A percentile compares a stretch with the other conserved stretches of the same genome.
These are phyloP conservation scores for Decorospora gaudefroyi DNA, from an alignment of 2,329 filamentous ascomycete genomes.

Conservation along the genomic window DNA sequence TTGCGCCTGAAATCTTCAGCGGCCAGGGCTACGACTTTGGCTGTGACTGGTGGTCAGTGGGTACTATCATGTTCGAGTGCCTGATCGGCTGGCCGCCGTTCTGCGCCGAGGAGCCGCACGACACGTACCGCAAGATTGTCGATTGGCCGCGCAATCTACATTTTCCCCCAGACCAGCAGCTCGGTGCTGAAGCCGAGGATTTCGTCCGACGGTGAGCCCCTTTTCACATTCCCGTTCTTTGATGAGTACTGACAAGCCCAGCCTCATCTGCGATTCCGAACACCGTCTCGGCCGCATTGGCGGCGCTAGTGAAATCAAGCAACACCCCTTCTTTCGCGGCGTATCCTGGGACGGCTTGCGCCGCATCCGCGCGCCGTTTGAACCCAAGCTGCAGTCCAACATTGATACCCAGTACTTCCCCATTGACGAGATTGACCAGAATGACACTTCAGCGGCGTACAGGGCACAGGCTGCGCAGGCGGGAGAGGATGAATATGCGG, in stretches of 20 bases:
- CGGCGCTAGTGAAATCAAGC: slow-evolving; percentile 90
- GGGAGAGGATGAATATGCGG: slow-evolving; percentile 76
- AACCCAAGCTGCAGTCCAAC: slow-evolving; percentile 88
- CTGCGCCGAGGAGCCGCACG: slow-evolving; percentile 95
- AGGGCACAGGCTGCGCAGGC: slow-evolving; percentile 79
- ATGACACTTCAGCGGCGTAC: slow-evolving; percentile 85
- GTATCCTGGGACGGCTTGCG: slow-evolving; percentile 94
- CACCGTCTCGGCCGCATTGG: slow-evolving; percentile 82
- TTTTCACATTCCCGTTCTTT: background rate
- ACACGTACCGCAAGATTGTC: slow-evolving; percentile 98
- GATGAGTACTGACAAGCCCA: slow-evolving; percentile 45
- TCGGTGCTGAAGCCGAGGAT: slow-evolving; percentile 87
- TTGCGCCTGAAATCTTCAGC: slow-evolving; percentile 97
- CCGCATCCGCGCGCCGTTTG: slow-evolving; percentile 91
- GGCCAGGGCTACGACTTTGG: slow-evolving; percentile 95
- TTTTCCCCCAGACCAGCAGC: slow-evolving; percentile 92
- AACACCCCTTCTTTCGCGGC: slow-evolving; percentile 92
- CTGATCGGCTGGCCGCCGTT: slow-evolving; percentile 98
- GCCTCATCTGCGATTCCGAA: slow-evolving; percentile 91
- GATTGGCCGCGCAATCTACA: slow-evolving; percentile 96
- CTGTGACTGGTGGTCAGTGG: slow-evolving; percentile 99
- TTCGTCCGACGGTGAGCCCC: slow-evolving; percentile 79
- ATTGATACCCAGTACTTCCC: slow-evolving; percentile 99
- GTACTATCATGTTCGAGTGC: slow-evolving; percentile 99
- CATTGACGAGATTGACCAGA: slow-evolving; percentile 97